Base-by-base conservation (phyloP, 2,329 filamentous ascomycete genomes). In the Botrytis tulipae region DNA sequence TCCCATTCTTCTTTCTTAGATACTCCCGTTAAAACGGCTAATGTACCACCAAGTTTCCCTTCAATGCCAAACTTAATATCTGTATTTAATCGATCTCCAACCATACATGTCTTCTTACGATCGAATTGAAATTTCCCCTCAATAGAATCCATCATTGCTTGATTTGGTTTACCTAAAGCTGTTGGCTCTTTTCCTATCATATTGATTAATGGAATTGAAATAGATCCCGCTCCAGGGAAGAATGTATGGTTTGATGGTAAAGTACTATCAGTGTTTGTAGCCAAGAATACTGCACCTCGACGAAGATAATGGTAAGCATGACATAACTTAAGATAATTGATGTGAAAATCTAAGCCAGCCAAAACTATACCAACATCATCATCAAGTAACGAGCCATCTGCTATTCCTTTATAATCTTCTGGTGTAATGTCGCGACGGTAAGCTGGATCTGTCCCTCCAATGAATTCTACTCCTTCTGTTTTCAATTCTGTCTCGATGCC, bases 91-190 rank as follows among this genome's bases (percentile, higher is more conserved):
- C 96, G 88, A 82, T 99, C 96, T 10, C 96, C 96, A 61, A 99
- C 89, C 96, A 99, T 99, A 83, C 96, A 98, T 1, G 96, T 93
- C 78, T 90, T 90, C 74, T 87, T 89, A 54, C 95, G 89, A 82
- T 98, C 91, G 71, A 99, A 92, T 77, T 92, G 87, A 82, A 98
- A 98, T 83, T 97, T 97, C 74, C 95, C 95, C 85, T 98, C 95
- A 73, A 99, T 92, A 4, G 96, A 94, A 82, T 98, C 95, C 95
- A 99, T 97, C 96, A 99, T 99, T 6, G 95, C 95, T 85, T 97
- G 94, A 81, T 94, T 97, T 4, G 96, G 96, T 84, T 99, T 99
- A 0, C 96, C 96, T 59, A 98, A 84, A 4, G 93, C 90, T 46
- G 94, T 83, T 0, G 96, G 95, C 79, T 92, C 86, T 81, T 89